Percentiles rank a stretch among this genome's conserved stretches.
These are phyloP conservation scores for Sherardia arvensis DNA, from an alignment of 257 asterid genomes.

Conservation along the genomic window DNA sequence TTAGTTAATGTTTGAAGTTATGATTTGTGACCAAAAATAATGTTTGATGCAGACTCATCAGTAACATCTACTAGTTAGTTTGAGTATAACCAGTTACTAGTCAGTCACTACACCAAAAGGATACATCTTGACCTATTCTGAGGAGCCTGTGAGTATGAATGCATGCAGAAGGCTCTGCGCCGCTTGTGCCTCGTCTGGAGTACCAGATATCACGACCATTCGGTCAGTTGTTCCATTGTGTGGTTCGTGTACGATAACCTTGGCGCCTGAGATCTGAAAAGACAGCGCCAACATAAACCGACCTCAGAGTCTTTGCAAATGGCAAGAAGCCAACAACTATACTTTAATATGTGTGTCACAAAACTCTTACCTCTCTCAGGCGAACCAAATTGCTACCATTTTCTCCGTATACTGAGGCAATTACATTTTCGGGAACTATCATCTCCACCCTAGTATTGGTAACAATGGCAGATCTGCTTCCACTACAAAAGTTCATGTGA, in stretches of 20 bases:
- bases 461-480: conserved; percentile 41
- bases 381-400: conserved; percentile 51
- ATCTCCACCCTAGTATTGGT: conserved; percentile 57
- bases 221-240: conserved; percentile 42
- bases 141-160: conserved; percentile 30
- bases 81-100: neutral
- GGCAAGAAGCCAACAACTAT: neutral
- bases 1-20: too few relatives aligned
- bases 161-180: conserved; percentile 90
- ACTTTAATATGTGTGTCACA: neutral
- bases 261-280: conserved; percentile 68
- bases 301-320: neutral
- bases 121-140: neutral
- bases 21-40: too few relatives aligned
- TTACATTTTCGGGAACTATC: conserved; percentile 37
- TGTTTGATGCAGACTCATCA: too few relatives aligned
- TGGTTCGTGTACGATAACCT: conserved; percentile 43
- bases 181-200: conserved; percentile 57
- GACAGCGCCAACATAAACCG: neutral
- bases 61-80: too few relatives aligned
- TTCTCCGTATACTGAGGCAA: conserved; percentile 51
- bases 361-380: conserved; percentile 50
- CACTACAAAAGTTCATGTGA: conserved; percentile 21
- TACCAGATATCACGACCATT: conserved; percentile 53
- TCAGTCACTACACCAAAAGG: neutral